Base-by-base conservation (phyloP, 2,329 filamentous ascomycete genomes). In the Xylariaceae sp. region DNA sequence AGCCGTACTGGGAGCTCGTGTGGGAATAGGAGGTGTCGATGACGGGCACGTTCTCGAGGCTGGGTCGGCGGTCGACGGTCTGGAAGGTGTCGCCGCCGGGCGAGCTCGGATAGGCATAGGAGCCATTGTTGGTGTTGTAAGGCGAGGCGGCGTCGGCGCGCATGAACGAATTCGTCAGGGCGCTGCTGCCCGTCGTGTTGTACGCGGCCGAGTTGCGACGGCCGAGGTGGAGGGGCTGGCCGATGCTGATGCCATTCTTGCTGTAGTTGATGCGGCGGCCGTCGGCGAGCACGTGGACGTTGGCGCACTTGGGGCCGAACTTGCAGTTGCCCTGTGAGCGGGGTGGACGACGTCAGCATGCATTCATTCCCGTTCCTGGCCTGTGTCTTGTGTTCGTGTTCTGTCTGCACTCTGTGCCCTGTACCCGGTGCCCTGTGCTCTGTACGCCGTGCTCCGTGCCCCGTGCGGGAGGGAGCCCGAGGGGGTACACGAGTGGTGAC, bases 261-360 rank as follows among this genome's bases (percentile, higher is more conserved):
- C 75, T 71, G 50, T 81, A 81, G 61, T 95, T 95, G 56, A 96
- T 86, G 56, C 90, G 78, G 51, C 87, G 80, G 39, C 92, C 92
- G 60, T 96, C 89, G 48, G 89, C 88, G 31, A 95, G 80, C 52
- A 96, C 83, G 61, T 98, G 92, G 45, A 93, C 86, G 55, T 96
- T 86, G 54, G 90, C 90, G 69, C 92, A 98, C 64, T 96, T 96
- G 44, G 87, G 84, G 42, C 92, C 92, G 59, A 96, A 98, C 61
- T 96, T 96, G 78, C 92, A 98, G 63, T 95, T 95, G 47, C 92
- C 92, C 87, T 95, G 51, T 33, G 32, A 31, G 51, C 31, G 29
- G 41, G 47, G 39, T 44, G 49, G 54, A 42, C 22, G 29, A 40
- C 25, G 39, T 49, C 27, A 52, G 47, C 32, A 22, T 29, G 23